These are phyloP conservation scores for Albugo candida DNA, from an alignment of 352 stramenopile species.

Conservation along the genomic window DNA sequence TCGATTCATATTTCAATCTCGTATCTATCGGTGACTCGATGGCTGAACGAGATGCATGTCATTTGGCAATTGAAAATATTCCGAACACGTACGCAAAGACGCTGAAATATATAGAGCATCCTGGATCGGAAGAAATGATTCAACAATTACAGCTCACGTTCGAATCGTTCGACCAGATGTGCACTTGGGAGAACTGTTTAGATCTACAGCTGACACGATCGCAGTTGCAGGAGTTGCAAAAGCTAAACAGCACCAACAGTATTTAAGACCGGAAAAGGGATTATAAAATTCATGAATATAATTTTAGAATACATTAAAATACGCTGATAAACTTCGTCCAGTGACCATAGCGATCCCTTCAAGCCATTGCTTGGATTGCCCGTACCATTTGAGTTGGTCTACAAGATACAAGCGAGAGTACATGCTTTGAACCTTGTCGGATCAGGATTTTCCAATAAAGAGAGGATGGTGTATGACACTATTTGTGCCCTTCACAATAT, in stretches of 20 bases:
- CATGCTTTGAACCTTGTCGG: no score
- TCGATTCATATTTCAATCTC: constrained; percentile 51
- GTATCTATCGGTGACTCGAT: constrained; percentile 72
- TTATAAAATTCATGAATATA: no score
- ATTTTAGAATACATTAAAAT: no score
- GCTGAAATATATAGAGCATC: constrained; percentile 73
- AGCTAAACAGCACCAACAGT: background rate
- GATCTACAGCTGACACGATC: constrained; percentile 55
- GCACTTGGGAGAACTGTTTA: constrained; percentile 40
- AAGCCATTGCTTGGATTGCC: no score
- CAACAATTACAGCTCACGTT: constrained; percentile 69
- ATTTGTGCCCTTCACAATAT: no score
- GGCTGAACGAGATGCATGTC: constrained; percentile 71
- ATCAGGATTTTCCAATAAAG: no score
- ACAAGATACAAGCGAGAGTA: no score
- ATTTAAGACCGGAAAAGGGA: no score
- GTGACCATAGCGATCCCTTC: no score
- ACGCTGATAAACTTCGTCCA: no score
- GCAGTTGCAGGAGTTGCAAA: constrained; percentile 18
- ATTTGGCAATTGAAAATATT: constrained; percentile 38
- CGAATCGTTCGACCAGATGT: constrained; percentile 79
- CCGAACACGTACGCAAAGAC: constrained; percentile 64
- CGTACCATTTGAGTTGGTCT: no score
- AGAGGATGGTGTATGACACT: no score
- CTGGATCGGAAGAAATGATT: constrained; percentile 55